These are phyloP conservation scores for Arabidopsis hybrid DNA, from an alignment of 441 rosid species.

Conservation along the genomic window DNA sequence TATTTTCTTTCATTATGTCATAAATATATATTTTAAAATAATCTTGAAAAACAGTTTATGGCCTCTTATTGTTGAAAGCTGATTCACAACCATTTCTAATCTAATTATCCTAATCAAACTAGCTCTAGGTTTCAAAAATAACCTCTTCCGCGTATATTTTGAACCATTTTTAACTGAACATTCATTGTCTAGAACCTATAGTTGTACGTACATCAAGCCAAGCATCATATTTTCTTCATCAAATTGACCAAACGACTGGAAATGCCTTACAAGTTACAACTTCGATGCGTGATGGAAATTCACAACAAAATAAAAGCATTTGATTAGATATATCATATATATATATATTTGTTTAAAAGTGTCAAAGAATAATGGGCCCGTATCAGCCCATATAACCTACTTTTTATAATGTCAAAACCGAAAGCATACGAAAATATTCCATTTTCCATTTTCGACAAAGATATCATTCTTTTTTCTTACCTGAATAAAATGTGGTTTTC, in stretches of 20 bases:
- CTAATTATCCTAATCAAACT: neutral
- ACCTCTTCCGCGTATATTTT: neutral
- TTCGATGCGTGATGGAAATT: no score
- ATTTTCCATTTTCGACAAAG: conserved; percentile 36
- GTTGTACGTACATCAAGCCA: neutral
- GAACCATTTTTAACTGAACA: neutral
- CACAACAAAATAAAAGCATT: no score
- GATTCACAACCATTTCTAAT: neutral
- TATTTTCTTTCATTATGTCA: neutral
- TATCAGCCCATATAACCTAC: conserved; percentile 16
- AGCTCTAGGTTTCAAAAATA: neutral
- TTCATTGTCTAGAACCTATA: neutral
- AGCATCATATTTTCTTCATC: neutral
- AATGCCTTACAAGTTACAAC: no score
- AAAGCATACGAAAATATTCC: conserved; percentile 32
- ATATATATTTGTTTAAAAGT: no score
- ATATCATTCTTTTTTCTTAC: conserved; percentile 40
- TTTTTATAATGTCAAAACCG: conserved; percentile 25
- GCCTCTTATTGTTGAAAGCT: neutral
- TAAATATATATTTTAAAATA: neutral
- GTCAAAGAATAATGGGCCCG: conserved; percentile 7
- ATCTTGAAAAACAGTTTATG: neutral
- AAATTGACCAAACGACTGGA: neutral
- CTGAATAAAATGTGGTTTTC: conserved; percentile 5
- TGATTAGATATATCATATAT: no score